phyloP scores from a whole-genome alignment of 2,329 filamentous ascomycete genomes.

The Cladosporium sp. region DNA sequence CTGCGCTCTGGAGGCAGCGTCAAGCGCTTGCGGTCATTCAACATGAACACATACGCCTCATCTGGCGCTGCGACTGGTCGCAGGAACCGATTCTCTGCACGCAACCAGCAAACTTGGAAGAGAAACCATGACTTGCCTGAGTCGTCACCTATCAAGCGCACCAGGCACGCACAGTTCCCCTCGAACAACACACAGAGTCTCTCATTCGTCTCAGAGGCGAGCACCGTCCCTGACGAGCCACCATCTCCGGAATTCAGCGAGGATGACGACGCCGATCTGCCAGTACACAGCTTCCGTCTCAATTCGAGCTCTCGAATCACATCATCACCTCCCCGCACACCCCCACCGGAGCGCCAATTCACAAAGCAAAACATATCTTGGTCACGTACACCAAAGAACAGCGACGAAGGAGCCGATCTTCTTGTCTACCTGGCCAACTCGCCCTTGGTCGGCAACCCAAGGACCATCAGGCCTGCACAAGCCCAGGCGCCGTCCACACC shows the following conservation, averaged over 20 bases:
- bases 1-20: conserved; percentile 62
- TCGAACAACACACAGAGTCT: conserved; percentile 67
- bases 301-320: conserved; percentile 49
- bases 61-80: conserved; percentile 35
- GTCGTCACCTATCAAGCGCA: conserved; percentile 81
- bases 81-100: conserved; percentile 33
- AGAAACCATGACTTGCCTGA: conserved; percentile 73
- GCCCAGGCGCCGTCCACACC: conserved; percentile 54
- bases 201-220: conserved; percentile 74
- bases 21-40: conserved; percentile 32
- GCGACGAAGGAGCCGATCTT: conserved; percentile 81
- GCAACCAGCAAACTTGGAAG: conserved; percentile 67
- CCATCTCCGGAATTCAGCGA: conserved; percentile 64
- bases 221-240: conserved; percentile 65
- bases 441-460: conserved; percentile 75
- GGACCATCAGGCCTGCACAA: conserved; percentile 23
- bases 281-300: conserved; percentile 70
- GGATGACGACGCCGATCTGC: conserved; percentile 81
- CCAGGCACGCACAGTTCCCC: conserved; percentile 72
- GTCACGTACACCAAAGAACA: conserved; percentile 57
- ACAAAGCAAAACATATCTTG: conserved; percentile 41
- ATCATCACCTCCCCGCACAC: conserved; percentile 84
- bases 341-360: conserved; percentile 55
- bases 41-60: conserved; percentile 25
- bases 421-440: conserved; percentile 88